Conservation (phyloP, 805 yeast genomes). For the Lipomyces yamadae region DNA sequence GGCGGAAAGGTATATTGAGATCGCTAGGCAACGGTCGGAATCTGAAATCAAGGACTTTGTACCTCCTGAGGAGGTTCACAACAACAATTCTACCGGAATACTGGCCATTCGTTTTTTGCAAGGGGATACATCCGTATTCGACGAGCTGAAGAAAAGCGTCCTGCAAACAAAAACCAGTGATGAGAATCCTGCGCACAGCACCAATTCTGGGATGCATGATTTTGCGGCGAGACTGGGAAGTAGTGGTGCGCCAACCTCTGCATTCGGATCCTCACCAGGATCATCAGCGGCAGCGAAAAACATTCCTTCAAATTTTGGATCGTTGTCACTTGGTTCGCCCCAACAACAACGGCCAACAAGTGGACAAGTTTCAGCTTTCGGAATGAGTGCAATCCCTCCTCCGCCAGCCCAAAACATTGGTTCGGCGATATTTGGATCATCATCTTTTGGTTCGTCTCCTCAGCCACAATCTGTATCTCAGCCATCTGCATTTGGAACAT, state of each 20-base stretch:
- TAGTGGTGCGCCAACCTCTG: neutral
- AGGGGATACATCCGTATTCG: constrained; percentile 22
- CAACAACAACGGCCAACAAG: neutral
- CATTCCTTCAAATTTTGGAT: neutral
- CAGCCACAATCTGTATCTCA: constrained; percentile 10
- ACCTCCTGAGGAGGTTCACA: constrained; percentile 19
- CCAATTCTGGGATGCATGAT: neutral
- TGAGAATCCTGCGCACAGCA: neutral
- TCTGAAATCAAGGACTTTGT: constrained; percentile 13
- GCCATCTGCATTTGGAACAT: constrained; percentile 9
- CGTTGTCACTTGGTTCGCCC: neutral
- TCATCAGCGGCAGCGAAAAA: neutral
- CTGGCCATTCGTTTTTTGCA: constrained; percentile 20
- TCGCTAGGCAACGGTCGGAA: constrained; percentile 12
- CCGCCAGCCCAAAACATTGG: constrained; percentile 15
- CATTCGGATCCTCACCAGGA: neutral
- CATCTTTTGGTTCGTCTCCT: constrained; percentile 2
- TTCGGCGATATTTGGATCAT: neutral
- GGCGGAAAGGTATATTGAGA: constrained; percentile 15
- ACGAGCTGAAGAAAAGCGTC: neutral
- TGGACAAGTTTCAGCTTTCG: constrained; percentile 14
- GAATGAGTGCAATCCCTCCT: constrained; percentile 13
- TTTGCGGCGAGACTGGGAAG: neutral
- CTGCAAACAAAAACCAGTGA: neutral
- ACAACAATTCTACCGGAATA: constrained; percentile 15